Evolutionary conservation across 805 yeast species (phyloP).

Genomic region (Saturnispora mendoncae): DNA sequence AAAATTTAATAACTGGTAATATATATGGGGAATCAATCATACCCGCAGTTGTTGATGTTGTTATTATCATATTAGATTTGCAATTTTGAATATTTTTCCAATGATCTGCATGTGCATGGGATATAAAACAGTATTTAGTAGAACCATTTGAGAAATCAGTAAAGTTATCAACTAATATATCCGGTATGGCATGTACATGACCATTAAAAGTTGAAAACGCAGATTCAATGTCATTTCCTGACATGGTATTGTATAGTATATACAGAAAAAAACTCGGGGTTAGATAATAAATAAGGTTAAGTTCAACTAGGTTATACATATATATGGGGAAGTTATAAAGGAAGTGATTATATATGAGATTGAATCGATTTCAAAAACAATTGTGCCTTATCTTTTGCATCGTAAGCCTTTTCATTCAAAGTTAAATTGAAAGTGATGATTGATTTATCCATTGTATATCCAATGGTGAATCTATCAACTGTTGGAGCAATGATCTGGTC

Average conservation of each 20-base stretch:
- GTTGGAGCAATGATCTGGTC: slow-evolving; percentile 48
- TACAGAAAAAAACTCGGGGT: neutral
- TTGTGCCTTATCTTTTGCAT: slow-evolving; percentile 40
- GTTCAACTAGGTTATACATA: neutral
- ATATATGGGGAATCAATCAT: neutral
- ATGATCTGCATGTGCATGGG: slow-evolving; percentile 18
- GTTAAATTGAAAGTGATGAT: slow-evolving; percentile 30
- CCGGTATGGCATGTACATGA: slow-evolving; percentile 8
- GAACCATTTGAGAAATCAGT: neutral
- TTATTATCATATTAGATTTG: neutral
- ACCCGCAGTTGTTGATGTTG: slow-evolving; percentile 5
- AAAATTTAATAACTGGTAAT: neutral
- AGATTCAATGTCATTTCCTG: slow-evolving; percentile 7
- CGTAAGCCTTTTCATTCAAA: slow-evolving; percentile 33
- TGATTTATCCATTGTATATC: slow-evolving; percentile 21
- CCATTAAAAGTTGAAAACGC: slow-evolving; percentile 14
- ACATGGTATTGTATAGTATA: neutral
- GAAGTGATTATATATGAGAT: neutral
- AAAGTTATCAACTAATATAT: slow-evolving; percentile 15
- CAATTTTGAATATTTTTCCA: slow-evolving; percentile 6
- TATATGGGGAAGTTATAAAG: neutral
- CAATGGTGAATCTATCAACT: slow-evolving; percentile 34
- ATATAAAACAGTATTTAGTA: slow-evolving; percentile 14
- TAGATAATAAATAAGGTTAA: neutral
- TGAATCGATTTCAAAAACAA: slow-evolving; percentile 21